Base-by-base conservation (phyloP, 2,329 filamentous ascomycete genomes). In the Colletotrichum lentis region DNA sequence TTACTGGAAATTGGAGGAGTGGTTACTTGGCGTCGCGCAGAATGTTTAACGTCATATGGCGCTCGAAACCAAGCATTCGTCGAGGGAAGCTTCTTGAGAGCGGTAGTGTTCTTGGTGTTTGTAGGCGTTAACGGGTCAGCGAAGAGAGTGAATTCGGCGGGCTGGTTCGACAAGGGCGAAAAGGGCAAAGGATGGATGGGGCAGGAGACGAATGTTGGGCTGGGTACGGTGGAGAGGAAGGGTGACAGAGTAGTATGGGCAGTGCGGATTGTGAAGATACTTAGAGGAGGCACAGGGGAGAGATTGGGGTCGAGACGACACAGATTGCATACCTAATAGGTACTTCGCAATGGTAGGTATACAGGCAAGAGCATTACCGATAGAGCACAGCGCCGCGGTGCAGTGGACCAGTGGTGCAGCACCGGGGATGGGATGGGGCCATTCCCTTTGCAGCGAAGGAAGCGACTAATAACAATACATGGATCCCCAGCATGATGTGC, bases 391-490 rank as follows among this genome's bases (percentile, higher is more conserved):
- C 31, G 2, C 11, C 31, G 52, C 31, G 16, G 31, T 53, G 31
- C n/a, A 31, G 49, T 18, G 37, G 49, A 16, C 18, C 50, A 53
- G 31, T 24, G 37, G 49, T 24, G 27, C 50, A 53, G 31, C 37
- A 20, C 12, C 20, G 5, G 44, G 44, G 44, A 49, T 24, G 46
- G 22, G 46, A 49, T 27, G 47, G 47, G 22, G 18, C 64, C 54
- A 64, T 64, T 58, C 64, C 60, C 24, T 39, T 67, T 67, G 44
- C 46, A 64, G 64, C 41, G 44, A 60, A 41, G 41, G 22, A 37
- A 8, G 54, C 58, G 53, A 67, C 58, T 59, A 64, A 58, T 67
- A 67, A 54, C 31, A 47, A 37, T 20, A 50, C 61, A 67, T 59
- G 61, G 64, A 46, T 64, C 61, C 46, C 60, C 47, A 43, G 57